Conservation (phyloP, 805 yeast genomes). For the Soucietia sequanensis region DNA sequence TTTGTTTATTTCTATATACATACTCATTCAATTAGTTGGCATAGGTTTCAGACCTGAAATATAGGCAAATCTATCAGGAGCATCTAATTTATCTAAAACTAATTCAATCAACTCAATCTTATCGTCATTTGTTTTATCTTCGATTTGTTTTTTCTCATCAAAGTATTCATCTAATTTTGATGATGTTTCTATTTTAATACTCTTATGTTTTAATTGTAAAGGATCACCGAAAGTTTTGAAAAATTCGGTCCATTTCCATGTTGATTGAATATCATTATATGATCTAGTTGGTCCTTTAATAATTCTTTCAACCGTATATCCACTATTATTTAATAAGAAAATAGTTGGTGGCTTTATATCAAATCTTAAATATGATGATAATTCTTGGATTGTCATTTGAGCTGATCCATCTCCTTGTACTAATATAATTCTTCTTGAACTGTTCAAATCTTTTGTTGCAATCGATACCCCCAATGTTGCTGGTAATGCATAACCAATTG, state of each 20-base stretch:
- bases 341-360: constrained; percentile 60
- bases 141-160: not conserved
- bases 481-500: constrained; percentile 89
- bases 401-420: constrained; percentile 94
- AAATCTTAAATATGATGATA: constrained; percentile 60
- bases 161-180: constrained; percentile 19
- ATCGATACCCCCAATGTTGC: constrained; percentile 80
- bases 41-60: constrained; percentile 7
- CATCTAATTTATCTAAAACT: constrained; percentile 25
- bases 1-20: too few relatives aligned
- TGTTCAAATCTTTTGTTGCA: constrained; percentile 59
- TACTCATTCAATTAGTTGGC: constrained; percentile 1
- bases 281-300: constrained; percentile 74
- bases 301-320: constrained; percentile 87
- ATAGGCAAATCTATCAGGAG: constrained; percentile 20
- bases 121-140: constrained; percentile 3
- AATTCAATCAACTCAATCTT: constrained; percentile 27
- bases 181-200: constrained; percentile 15
- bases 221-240: constrained; percentile 63
- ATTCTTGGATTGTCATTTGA: constrained; percentile 90
- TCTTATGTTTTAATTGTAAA: constrained; percentile 18
- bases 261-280: constrained; percentile 79
- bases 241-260: constrained; percentile 79
- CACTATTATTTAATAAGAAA: constrained; percentile 77
- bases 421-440: constrained; percentile 57